Percentiles rank a stretch among this genome's conserved stretches.
Conservation (phyloP, 164 flowering plant genomes). For the Macadamia tetraphylla region DNA sequence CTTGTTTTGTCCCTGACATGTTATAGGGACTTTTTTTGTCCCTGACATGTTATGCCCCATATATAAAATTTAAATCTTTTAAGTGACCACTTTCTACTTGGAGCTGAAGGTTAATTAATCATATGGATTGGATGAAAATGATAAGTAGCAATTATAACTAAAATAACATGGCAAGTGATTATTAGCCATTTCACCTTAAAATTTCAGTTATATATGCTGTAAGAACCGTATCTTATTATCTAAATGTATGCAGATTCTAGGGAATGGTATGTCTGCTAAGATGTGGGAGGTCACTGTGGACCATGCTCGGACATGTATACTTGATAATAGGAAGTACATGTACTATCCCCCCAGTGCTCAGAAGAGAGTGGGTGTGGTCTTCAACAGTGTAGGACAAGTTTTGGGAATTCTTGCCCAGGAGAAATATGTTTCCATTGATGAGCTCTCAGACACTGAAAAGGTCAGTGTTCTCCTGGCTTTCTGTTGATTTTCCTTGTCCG, state of each 20-base stretch:
- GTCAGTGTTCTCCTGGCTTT: constrained; percentile 21
- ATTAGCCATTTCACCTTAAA: not conserved
- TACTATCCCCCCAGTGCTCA: constrained; percentile 38
- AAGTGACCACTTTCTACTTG: no score
- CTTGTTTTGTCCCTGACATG: no score
- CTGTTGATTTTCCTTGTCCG: not conserved
- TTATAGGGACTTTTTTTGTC: no score
- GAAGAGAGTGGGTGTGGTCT: constrained; percentile 48
- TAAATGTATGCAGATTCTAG: constrained; percentile 48
- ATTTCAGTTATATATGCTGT: not conserved
- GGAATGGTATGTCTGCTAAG: constrained; percentile 70
- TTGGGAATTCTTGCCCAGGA: constrained; percentile 43
- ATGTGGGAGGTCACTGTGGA: constrained; percentile 72
- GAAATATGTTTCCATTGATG: constrained; percentile 38
- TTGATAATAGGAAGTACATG: constrained; percentile 39
- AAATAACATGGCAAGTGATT: no score
- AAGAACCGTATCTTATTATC: not conserved
- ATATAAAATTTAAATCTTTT: no score
- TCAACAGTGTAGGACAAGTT: constrained; percentile 61
- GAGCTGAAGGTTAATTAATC: no score
- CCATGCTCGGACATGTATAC: constrained; percentile 68
- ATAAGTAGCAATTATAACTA: no score
- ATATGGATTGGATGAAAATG: no score
- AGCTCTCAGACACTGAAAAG: constrained; percentile 61
- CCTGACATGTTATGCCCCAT: no score